Evolutionary conservation across 1,284 basidiomycete species (phyloP), one percentile per base, ranked within the genome.

Genomic region (Ganoderma multipileum): DNA sequence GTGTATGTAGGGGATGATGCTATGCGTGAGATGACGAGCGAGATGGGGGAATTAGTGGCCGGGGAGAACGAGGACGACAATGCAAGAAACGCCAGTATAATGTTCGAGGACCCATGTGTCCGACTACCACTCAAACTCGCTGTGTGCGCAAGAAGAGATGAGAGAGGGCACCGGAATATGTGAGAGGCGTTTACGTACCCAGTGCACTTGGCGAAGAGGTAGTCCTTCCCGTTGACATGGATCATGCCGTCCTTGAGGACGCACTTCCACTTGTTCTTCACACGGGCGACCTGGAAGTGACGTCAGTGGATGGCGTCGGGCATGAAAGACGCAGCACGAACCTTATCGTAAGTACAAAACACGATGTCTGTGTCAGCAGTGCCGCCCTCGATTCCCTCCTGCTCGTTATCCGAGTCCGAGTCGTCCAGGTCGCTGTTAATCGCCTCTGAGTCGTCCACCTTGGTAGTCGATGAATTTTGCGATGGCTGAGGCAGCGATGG

Each of bases 211-310:
- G 94, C 90, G 79, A 99, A 99, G 36, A 99, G 87, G 82, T 99
- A 99, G 78, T 99, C 98, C 75, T 94, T 94, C 33, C 97, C 97
- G 74, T 98, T 97, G 74, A 99, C 90, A 76, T 97, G 95, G 67
- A 99, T 95, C 89, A 99, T 96, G 18, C 98, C 98, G 76, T 99
- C 98, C 82, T 98, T 98, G 70, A 99, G 88, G n/a, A 96, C 92
- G 70, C 97, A 98, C 86, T 99, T 99, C 98, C 98, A 99, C 85
- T 99, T 99, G 86, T 99, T 99, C 84, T 99, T 99, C 38, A 99
- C 97, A 26, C 98, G 89, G 68, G 97, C 95, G 44, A 98, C 96
- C 96, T 97, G 71, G 7, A 64, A 38, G 14, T 18, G 8, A 12
- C 61, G 63, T 44, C 14, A 60, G 58, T 12, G 38, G 20, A 12